Conservation (phyloP, 768 basidiomycete genomes). For the Nevesoporus exiguus region DNA sequence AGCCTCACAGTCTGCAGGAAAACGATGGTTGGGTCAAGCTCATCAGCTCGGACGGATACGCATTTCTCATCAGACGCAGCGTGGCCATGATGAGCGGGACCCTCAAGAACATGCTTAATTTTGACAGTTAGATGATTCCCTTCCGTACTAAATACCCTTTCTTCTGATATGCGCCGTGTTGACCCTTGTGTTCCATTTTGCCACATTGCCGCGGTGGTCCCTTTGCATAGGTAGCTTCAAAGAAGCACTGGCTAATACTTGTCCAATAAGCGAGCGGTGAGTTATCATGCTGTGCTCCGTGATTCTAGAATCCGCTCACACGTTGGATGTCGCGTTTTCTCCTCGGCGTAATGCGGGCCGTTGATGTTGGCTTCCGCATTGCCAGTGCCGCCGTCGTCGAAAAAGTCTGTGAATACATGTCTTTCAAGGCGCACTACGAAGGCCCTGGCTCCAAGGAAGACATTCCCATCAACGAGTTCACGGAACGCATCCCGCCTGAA, state of each 20-base stretch:
- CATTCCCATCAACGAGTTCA: constrained; percentile 69
- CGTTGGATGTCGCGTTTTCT: neutral
- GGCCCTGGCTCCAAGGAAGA: constrained; percentile 71
- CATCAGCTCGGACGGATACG: constrained; percentile 74
- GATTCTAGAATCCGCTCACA: constrained; percentile 2
- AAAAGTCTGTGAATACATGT: constrained; percentile 87
- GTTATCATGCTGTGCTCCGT: constrained; percentile 14
- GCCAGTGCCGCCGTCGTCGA: constrained; percentile 69
- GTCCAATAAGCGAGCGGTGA: constrained; percentile 69
- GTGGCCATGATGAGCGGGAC: constrained; percentile 79
- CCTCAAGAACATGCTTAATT: constrained; percentile 76
- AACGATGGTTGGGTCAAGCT: constrained; percentile 69
- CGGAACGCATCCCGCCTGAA: constrained; percentile 82
- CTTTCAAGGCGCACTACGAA: constrained; percentile 78
- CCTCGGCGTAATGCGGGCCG: neutral
- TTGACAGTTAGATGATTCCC: constrained; percentile 48
- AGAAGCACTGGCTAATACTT: constrained; percentile 70
- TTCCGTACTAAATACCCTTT: constrained; percentile 6
- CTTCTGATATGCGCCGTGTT: constrained; percentile 8
- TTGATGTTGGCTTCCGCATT: neutral
- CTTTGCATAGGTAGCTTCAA: constrained; percentile 58
- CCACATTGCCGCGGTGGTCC: constrained; percentile 8
- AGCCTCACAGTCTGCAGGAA: constrained; percentile 10
- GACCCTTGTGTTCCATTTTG: constrained; percentile 8
- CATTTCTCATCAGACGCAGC: constrained; percentile 73